Conservation (phyloP, 257 asterid species). For the Solanum sitiens region DNA sequence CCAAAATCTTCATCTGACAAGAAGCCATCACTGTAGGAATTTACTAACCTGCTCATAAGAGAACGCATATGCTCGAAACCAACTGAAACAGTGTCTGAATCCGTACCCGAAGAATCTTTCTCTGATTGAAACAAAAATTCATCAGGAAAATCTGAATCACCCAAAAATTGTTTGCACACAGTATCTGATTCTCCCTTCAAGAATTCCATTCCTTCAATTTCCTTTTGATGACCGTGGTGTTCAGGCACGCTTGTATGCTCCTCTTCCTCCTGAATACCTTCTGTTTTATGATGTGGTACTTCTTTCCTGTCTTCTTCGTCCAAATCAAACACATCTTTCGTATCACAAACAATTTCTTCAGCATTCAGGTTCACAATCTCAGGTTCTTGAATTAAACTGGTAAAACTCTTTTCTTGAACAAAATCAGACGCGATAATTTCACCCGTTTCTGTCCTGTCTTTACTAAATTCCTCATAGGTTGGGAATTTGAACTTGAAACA, state of each 20-base stretch:
- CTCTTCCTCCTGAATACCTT: background rate
- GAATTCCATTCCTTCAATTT: background rate
- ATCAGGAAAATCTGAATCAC: background rate
- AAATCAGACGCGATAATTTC: conserved; percentile 13
- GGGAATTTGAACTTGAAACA: conserved; percentile 55
- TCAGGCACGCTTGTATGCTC: background rate
- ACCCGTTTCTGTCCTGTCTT: conserved; percentile 11
- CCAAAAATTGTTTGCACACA: background rate
- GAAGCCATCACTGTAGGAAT: conserved; percentile 38
- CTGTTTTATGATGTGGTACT: background rate
- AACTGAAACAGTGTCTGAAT: conserved; percentile 28
- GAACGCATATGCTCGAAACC: conserved; percentile 19
- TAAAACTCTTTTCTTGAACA: conserved; percentile 7
- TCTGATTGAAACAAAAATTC: conserved; percentile 9
- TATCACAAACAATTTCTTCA: background rate
- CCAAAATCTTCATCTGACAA: conserved; percentile 52
- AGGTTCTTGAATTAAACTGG: conserved; percentile 12
- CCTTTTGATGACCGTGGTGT: background rate
- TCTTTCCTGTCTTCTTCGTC: background rate
- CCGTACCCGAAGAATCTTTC: conserved; percentile 3
- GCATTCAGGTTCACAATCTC: conserved; percentile 1
- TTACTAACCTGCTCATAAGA: conserved; percentile 13
- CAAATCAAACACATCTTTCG: background rate
- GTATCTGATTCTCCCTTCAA: background rate
- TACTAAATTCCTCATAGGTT: conserved; percentile 48